A percentile compares a stretch with the other conserved stretches of the same genome.
These are phyloP conservation scores for Metschnikowia koreensis DNA, from an alignment of 805 yeast genomes.

Conservation along the genomic window DNA sequence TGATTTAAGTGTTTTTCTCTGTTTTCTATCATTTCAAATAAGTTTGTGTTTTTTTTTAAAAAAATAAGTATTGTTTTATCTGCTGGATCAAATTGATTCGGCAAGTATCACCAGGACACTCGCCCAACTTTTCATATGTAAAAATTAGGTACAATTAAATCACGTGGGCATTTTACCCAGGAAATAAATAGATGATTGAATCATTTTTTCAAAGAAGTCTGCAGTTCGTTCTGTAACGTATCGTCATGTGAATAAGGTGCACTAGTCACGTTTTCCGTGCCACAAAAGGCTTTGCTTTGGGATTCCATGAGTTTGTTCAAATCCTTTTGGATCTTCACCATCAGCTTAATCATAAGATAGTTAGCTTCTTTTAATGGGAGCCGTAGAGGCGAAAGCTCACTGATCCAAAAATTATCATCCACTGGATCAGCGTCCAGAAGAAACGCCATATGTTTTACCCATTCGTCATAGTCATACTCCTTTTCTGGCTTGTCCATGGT, in stretches of 20 bases:
- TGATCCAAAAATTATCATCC: slow-evolving; percentile 53
- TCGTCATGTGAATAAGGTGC: too few relatives aligned
- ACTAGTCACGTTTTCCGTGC: background rate
- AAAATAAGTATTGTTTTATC: too few relatives aligned
- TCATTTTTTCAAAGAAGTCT: too few relatives aligned
- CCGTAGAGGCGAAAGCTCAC: slow-evolving; percentile 64
- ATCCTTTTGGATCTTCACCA: slow-evolving; percentile 26
- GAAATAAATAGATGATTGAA: too few relatives aligned
- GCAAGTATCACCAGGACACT: too few relatives aligned
- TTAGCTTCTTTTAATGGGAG: slow-evolving; percentile 69
- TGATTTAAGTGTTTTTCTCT: background rate
- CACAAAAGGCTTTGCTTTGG: slow-evolving; percentile 1
- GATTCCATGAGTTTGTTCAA: slow-evolving; percentile 3
- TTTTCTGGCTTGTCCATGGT: slow-evolving; percentile 40
- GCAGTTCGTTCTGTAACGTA: too few relatives aligned
- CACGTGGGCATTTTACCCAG: too few relatives aligned
- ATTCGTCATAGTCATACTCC: slow-evolving; percentile 49
- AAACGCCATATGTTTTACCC: slow-evolving; percentile 42
- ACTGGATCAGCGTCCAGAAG: slow-evolving; percentile 23
- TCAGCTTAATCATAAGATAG: slow-evolving; percentile 47
- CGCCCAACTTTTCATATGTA: too few relatives aligned
- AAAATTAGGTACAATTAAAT: too few relatives aligned
- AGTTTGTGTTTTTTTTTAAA: too few relatives aligned
- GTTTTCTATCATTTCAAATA: too few relatives aligned
- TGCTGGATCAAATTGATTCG: too few relatives aligned